phyloP scores from a whole-genome alignment of 768 basidiomycete species.

The Mycena galericulata region DNA sequence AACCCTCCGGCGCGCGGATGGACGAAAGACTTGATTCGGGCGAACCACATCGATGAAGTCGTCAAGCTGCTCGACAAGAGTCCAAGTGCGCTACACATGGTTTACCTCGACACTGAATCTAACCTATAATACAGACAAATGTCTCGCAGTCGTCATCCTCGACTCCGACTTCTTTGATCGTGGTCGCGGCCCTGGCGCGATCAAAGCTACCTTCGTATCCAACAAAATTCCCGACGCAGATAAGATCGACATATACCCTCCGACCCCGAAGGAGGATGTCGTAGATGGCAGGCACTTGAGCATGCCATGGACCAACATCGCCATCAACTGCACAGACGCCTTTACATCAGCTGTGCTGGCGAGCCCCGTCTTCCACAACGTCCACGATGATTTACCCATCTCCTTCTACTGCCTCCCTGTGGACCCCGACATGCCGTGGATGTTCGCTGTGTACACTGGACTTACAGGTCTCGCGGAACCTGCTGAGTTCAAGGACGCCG shows the following conservation, averaged over 20 bases:
- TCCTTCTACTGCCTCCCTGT: neutral
- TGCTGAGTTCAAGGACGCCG: neutral
- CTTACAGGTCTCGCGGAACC: neutral
- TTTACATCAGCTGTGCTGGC: neutral
- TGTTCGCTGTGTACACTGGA: neutral
- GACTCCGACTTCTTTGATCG: neutral
- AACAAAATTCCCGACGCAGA: neutral
- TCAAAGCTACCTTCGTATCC: neutral
- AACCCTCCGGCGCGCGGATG: neutral
- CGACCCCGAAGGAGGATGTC: neutral
- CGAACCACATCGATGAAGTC: neutral
- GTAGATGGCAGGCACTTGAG: neutral
- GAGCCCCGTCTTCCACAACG: neutral
- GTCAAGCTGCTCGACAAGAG: neutral
- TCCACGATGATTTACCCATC: neutral
- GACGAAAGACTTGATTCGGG: neutral
- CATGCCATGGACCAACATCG: conserved; percentile 10
- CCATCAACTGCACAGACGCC: neutral
- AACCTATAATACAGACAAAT: neutral
- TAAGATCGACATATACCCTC: neutral
- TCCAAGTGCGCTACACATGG: neutral
- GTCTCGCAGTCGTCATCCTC: neutral
- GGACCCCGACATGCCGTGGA: neutral
- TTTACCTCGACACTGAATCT: neutral
- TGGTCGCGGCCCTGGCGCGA: neutral